These are phyloP conservation scores for Bondarzewia mesenterica DNA, from an alignment of 1,284 basidiomycete genomes.

Conservation along the genomic window DNA sequence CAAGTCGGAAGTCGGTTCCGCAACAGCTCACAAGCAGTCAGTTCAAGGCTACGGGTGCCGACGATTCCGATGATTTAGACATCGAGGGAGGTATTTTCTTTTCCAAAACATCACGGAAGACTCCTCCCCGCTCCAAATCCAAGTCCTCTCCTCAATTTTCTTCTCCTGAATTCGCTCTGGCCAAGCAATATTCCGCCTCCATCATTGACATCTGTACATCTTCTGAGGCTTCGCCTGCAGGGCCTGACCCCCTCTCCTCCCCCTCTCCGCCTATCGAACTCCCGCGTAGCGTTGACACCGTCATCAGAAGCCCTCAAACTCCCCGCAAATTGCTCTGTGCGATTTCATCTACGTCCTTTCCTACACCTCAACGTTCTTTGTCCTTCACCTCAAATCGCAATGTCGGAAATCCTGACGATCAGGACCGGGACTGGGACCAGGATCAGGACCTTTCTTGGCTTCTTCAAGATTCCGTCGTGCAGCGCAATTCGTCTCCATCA, in stretches of 20 bases:
- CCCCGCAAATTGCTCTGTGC: not conserved
- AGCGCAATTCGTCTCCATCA: slow-evolving; percentile 2
- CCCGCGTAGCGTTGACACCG: not conserved
- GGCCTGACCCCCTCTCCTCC: slow-evolving; percentile 7
- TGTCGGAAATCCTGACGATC: not conserved
- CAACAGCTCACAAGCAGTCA: slow-evolving; percentile 28
- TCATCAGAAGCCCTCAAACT: not conserved
- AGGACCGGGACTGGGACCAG: too few relatives aligned
- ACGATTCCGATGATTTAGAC: slow-evolving; percentile 49
- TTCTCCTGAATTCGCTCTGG: slow-evolving; percentile 17
- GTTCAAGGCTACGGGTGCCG: slow-evolving; percentile 32
- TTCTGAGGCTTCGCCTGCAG: not conserved
- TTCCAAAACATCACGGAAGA: not conserved
- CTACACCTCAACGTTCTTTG: not conserved
- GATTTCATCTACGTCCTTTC: not conserved
- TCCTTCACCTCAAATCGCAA: not conserved
- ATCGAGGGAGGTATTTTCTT: slow-evolving; percentile 30
- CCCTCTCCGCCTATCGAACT: slow-evolving; percentile 1
- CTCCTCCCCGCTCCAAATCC: not conserved
- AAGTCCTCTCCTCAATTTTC: slow-evolving; percentile 6
- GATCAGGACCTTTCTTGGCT: slow-evolving; percentile 13
- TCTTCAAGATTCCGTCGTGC: slow-evolving; percentile 3
- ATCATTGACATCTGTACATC: slow-evolving; percentile 19
- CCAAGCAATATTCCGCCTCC: slow-evolving; percentile 7
- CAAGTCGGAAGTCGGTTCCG: slow-evolving; percentile 23